A percentile compares a stretch with the other conserved stretches of the same genome.
Evolutionary conservation across 2,329 filamentous ascomycete species (phyloP).

Genomic region (Spiromastix sp.): DNA sequence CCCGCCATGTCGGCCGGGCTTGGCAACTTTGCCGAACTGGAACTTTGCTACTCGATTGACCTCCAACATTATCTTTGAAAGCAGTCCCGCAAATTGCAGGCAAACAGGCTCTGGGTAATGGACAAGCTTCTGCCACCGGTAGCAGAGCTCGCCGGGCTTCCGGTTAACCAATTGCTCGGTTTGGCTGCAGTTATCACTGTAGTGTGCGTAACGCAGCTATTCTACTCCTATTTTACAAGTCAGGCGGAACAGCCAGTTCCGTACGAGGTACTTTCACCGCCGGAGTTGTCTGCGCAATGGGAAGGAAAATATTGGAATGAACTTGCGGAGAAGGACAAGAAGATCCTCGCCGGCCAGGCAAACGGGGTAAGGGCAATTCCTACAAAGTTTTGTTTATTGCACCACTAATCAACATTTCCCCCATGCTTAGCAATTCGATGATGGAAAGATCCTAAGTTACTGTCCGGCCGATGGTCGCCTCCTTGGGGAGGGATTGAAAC

Average conservation of each 20-base stretch:
- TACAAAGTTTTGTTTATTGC: too few species aligned
- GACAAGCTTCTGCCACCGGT: too few species aligned
- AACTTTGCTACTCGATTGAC: too few species aligned
- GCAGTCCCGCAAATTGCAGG: too few species aligned
- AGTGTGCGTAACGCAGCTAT: background rate
- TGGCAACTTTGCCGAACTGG: too few species aligned
- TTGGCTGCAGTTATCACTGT: too few species aligned
- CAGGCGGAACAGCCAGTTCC: slow-evolving; percentile 24
- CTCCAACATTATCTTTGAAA: too few species aligned
- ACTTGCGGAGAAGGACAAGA: slow-evolving; percentile 22
- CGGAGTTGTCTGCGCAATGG: slow-evolving; percentile 23
- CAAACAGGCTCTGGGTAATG: too few species aligned
- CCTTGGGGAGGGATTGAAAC: slow-evolving; percentile 56
- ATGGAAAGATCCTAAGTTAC: slow-evolving; percentile 33
- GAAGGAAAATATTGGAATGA: slow-evolving; percentile 26
- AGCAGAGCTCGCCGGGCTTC: too few species aligned
- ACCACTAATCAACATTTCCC: too few species aligned
- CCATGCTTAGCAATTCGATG: slow-evolving; percentile 21
- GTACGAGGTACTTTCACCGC: slow-evolving; percentile 29
- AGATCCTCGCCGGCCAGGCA: slow-evolving; percentile 27
- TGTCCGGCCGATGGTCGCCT: slow-evolving; percentile 80
- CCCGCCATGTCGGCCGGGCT: too few species aligned
- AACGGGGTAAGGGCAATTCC: slow-evolving; percentile 23
- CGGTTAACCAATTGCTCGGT: too few species aligned
- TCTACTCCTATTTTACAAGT: slow-evolving; percentile 5